Percentiles rank a stretch among this genome's conserved stretches.
These are phyloP conservation scores for Penicillium verrucosum DNA, from an alignment of 2,329 filamentous ascomycete genomes.

Conservation along the genomic window DNA sequence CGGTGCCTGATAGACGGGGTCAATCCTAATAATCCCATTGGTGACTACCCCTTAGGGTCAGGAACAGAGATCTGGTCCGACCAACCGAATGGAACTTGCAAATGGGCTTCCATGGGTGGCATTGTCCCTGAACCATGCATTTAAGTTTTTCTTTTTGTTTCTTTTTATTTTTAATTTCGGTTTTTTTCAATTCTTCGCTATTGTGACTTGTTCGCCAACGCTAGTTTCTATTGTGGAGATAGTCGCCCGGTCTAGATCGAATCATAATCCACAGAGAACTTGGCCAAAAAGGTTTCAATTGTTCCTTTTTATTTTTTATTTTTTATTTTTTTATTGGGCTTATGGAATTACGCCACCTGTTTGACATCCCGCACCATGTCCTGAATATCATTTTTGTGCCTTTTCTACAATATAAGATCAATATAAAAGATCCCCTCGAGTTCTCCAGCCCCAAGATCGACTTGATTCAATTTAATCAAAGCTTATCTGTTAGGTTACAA, in stretches of 20 bases:
- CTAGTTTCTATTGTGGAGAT: background rate
- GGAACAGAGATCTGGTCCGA: background rate
- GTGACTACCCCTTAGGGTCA: background rate
- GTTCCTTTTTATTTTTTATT: background rate
- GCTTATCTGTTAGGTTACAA: background rate
- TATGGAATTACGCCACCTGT: background rate
- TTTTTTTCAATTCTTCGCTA: background rate
- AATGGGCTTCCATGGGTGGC: background rate
- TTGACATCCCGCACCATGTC: background rate
- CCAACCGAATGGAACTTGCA: slow-evolving; percentile 4
- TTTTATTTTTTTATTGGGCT: background rate
- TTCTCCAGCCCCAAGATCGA: background rate
- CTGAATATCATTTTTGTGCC: background rate
- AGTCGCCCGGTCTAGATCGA: slow-evolving; percentile 4
- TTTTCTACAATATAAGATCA: background rate
- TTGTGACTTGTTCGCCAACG: background rate
- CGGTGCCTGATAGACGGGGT: background rate
- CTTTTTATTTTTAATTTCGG: background rate
- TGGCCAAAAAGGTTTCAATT: background rate
- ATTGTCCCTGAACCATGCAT: background rate
- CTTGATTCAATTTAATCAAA: background rate
- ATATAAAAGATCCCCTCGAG: background rate
- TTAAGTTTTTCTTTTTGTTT: background rate
- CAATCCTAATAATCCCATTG: background rate
- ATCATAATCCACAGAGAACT: background rate